Conservation (phyloP, 169 alveolate genomes). For the Miamiensis avidus region DNA sequence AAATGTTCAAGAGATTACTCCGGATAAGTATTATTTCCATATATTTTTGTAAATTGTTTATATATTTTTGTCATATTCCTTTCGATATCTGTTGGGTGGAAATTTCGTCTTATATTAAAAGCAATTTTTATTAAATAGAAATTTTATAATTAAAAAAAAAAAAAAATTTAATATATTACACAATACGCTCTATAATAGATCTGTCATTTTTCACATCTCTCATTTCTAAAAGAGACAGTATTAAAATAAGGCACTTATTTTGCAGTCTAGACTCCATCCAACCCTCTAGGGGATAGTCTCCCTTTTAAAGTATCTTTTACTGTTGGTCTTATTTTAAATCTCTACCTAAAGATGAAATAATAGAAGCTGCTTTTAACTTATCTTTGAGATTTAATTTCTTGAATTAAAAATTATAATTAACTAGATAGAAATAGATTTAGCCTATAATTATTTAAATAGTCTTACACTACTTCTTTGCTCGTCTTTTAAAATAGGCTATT, state of each 20-base stretch:
- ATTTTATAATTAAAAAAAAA: constrained; percentile 22
- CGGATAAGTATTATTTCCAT: background rate
- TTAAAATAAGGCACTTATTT: constrained; percentile 39
- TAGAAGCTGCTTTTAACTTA: background rate
- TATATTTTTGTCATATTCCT: background rate
- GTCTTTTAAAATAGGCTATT: constrained; percentile 1
- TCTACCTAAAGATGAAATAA: background rate
- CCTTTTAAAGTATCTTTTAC: background rate
- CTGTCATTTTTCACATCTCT: constrained; percentile 32
- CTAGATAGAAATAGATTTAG: background rate
- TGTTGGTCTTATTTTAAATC: background rate
- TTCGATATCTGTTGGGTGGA: background rate
- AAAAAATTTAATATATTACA: constrained; percentile 24
- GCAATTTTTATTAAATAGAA: constrained; percentile 12
- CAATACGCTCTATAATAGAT: constrained; percentile 35
- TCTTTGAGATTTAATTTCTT: no score
- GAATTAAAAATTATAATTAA: background rate
- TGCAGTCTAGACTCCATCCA: constrained; percentile 45
- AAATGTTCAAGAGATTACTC: background rate
- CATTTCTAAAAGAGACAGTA: constrained; percentile 34
- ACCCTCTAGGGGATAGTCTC: background rate
- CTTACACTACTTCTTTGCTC: background rate
- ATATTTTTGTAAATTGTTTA: background rate
- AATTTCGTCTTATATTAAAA: constrained; percentile 18
- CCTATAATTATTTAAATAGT: background rate